Percentiles rank a stretch among this genome's conserved stretches.
Conservation (phyloP, 192 early-diverging fungal species). For the Coemansia sp. region DNA sequence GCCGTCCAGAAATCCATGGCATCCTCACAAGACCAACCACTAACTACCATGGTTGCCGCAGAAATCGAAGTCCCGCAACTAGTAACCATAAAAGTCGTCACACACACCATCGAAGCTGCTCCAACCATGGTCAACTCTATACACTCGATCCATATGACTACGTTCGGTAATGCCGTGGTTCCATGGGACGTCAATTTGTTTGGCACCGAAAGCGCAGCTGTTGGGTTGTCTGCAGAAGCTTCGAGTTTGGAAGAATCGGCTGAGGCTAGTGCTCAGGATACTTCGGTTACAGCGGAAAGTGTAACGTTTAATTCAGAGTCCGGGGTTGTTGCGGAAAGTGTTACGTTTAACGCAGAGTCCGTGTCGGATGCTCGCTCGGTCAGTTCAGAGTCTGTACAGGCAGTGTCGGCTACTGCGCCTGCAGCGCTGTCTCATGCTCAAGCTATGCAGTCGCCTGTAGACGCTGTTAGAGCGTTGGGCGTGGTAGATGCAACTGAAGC, state of each 20-base stretch:
- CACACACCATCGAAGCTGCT: not conserved
- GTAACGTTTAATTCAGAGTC: not conserved
- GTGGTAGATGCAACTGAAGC: conserved; percentile 1
- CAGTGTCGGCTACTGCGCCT: not conserved
- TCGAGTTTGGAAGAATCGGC: not conserved
- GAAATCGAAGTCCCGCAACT: conserved; percentile 17
- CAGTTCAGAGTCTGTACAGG: not conserved
- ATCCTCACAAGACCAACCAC: not conserved
- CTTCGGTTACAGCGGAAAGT: not conserved
- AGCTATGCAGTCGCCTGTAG: conserved; percentile 2
- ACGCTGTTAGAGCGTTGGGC: conserved; percentile 7
- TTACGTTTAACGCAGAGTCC: not conserved
- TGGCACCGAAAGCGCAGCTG: conserved; percentile 17
- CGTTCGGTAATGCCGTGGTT: conserved; percentile 39
- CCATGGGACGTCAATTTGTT: conserved; percentile 41
- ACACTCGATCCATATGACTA: conserved; percentile 39
- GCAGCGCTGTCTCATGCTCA: conserved; percentile 19
- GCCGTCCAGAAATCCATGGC: not conserved
- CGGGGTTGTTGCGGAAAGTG: not conserved
- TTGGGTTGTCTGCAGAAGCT: not conserved
- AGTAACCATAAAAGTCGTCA: conserved; percentile 1
- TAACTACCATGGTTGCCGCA: conserved; percentile 37
- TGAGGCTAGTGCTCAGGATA: not conserved
- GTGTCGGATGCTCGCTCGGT: not conserved
- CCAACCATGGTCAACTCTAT: conserved; percentile 1